Evolutionary conservation across 208 protist species (phyloP).

Genomic region (Herpetomonas samuelpessoai): DNA sequence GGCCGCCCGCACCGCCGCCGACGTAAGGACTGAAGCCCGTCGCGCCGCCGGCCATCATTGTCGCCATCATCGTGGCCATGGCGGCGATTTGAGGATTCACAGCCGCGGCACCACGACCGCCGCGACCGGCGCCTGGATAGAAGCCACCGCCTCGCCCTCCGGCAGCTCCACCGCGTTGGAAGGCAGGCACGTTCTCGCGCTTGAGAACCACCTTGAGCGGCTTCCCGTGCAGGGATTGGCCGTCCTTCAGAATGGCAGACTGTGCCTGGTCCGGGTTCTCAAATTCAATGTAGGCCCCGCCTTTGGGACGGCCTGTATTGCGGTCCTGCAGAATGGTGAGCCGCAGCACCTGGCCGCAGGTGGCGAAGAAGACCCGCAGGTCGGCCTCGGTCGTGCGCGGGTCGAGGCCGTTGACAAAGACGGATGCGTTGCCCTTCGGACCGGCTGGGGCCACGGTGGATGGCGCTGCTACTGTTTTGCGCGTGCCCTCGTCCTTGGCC

Average conservation of each 20-base stretch:
- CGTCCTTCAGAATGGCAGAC: conserved; percentile 81
- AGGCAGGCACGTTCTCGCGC: conserved; percentile 83
- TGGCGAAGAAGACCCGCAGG: conserved; percentile 88
- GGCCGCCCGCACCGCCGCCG: conserved; percentile 17
- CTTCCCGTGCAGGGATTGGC: conserved; percentile 81
- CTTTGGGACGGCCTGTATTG: conserved; percentile 89
- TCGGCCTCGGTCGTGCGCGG: conserved; percentile 86
- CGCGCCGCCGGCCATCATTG: conserved; percentile 66
- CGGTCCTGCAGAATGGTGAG: conserved; percentile 92
- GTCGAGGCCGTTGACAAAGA: conserved; percentile 93
- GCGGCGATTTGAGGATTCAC: conserved; percentile 70
- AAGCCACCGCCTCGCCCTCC: conserved; percentile 34
- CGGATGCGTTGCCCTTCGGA: conserved; percentile 68
- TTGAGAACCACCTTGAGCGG: conserved; percentile 82
- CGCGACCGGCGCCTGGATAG: conserved; percentile 23
- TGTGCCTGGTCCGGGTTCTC: conserved; percentile 79
- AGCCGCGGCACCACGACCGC: conserved; percentile 16
- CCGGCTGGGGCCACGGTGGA: background rate
- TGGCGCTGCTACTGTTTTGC: conserved; percentile 45
- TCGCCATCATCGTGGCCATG: conserved; percentile 76
- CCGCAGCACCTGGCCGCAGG: conserved; percentile 86
- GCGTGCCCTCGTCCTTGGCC: conserved; percentile 80
- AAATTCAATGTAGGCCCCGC: conserved; percentile 93
- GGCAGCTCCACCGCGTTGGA: conserved; percentile 56
- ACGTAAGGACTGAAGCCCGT: conserved; percentile 68